These are phyloP conservation scores for Globomyces sp. DNA, from an alignment of 371 early-diverging fungal species.

Conservation along the genomic window DNA sequence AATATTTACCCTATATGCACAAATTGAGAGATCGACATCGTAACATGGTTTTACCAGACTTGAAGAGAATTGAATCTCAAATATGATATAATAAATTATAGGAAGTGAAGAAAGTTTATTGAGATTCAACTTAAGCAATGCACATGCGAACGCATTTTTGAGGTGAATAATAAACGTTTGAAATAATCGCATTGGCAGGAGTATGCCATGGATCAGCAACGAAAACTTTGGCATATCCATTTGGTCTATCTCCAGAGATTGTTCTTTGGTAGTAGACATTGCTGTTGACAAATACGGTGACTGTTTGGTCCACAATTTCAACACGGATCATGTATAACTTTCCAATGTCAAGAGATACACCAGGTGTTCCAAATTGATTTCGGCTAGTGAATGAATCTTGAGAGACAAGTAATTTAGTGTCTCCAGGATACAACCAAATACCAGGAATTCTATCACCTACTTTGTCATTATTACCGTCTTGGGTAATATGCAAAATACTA, in stretches of 20 bases:
- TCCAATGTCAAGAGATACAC: neutral
- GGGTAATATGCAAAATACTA: neutral
- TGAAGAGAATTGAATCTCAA: neutral
- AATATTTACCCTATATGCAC: neutral
- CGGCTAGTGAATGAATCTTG: neutral
- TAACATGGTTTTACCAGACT: slow-evolving; percentile 1
- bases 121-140: too few relatives aligned
- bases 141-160: too few relatives aligned
- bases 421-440: slow-evolving; percentile 8
- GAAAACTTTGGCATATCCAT: neutral
- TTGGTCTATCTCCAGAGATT: slow-evolving; percentile 1
- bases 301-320: neutral
- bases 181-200: too few relatives aligned
- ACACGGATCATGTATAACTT: neutral
- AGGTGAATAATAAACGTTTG: too few relatives aligned
- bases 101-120: too few relatives aligned
- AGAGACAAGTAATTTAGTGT: neutral
- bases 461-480: neutral
- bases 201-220: neutral
- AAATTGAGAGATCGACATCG: slow-evolving; percentile 7
- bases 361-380: neutral
- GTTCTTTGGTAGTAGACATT: neutral
- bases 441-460: neutral
- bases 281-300: neutral
- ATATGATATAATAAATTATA: too few relatives aligned